phyloP scores from a whole-genome alignment of 768 basidiomycete genomes.

The Leccinellum rugosiceps region DNA sequence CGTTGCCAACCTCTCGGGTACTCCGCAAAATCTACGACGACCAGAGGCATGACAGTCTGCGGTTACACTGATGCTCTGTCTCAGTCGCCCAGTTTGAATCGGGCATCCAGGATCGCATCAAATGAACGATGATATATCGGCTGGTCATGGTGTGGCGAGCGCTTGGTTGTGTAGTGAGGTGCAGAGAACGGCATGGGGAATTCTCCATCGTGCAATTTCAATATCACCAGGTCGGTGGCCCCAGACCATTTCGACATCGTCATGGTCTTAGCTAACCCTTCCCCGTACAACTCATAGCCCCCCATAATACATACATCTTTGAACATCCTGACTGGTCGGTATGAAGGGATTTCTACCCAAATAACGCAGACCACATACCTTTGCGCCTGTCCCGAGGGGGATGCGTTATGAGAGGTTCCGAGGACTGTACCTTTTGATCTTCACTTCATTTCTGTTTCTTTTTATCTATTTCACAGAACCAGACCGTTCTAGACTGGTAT shows the following conservation, averaged over 20 bases:
- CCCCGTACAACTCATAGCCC: too few species aligned
- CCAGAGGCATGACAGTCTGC: constrained; percentile 9
- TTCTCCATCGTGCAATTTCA: too few species aligned
- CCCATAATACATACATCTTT: neutral
- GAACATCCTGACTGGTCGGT: neutral
- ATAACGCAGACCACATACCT: neutral
- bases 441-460: too few species aligned
- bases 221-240: too few species aligned
- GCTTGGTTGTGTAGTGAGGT: neutral
- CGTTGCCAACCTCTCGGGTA: constrained; percentile 46
- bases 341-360: neutral
- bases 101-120: neutral
- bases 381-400: neutral
- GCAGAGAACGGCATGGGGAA: too few species aligned
- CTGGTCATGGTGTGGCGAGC: neutral
- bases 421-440: too few species aligned
- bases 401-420: too few species aligned
- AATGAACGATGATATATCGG: neutral
- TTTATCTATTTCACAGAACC: too few species aligned
- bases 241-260: too few species aligned
- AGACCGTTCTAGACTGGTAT: too few species aligned
- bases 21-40: constrained; percentile 60
- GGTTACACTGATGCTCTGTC: neutral
- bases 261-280: neutral
- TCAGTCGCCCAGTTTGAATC: too few species aligned